A percentile compares a stretch with the other conserved stretches of the same genome.
phyloP scores from a whole-genome alignment of 1,284 basidiomycete genomes.

The Phellinidium pouzarii region DNA sequence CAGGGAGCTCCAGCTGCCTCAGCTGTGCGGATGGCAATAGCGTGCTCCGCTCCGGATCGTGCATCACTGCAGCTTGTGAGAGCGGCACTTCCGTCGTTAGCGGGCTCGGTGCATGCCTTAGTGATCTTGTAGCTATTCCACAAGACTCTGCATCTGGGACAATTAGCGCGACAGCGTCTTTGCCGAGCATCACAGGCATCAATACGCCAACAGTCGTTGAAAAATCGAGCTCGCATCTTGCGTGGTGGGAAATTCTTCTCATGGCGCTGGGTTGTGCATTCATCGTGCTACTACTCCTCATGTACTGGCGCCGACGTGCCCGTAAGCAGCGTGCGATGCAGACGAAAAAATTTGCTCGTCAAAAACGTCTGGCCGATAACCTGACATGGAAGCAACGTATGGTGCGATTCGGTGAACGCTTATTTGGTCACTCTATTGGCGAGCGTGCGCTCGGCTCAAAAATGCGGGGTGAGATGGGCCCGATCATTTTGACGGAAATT shows the following conservation, averaged over 20 bases:
- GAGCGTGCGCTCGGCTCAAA: constrained; percentile 24
- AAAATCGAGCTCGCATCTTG: constrained; percentile 34
- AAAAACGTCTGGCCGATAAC: constrained; percentile 44
- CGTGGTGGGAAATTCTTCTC: constrained; percentile 78
- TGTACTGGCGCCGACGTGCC: constrained; percentile 61
- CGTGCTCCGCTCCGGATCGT: constrained; percentile 57
- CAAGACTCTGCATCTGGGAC: constrained; percentile 35
- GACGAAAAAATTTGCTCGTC: constrained; percentile 58
- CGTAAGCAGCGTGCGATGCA: constrained; percentile 57
- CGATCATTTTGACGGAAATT: constrained; percentile 10
- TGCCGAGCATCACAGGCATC: constrained; percentile 53
- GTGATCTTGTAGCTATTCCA: constrained; percentile 56
- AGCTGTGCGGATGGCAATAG: constrained; percentile 59
- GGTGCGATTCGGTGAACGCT: constrained; percentile 45
- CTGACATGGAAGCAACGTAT: constrained; percentile 49
- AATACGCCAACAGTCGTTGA: constrained; percentile 34
- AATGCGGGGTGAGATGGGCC: constrained; percentile 31
- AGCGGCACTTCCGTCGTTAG: constrained; percentile 47
- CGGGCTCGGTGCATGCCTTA: constrained; percentile 71
- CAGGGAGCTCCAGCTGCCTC: constrained; percentile 61
- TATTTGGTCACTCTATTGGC: constrained; percentile 45
- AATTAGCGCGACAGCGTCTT: constrained; percentile 32
- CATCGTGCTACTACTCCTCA: constrained; percentile 60
- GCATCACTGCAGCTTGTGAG: constrained; percentile 53
- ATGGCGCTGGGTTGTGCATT: constrained; percentile 75